These are phyloP conservation scores for Pseudopyricularia cyperi DNA, from an alignment of 2,329 filamentous ascomycete species.

Conservation along the genomic window DNA sequence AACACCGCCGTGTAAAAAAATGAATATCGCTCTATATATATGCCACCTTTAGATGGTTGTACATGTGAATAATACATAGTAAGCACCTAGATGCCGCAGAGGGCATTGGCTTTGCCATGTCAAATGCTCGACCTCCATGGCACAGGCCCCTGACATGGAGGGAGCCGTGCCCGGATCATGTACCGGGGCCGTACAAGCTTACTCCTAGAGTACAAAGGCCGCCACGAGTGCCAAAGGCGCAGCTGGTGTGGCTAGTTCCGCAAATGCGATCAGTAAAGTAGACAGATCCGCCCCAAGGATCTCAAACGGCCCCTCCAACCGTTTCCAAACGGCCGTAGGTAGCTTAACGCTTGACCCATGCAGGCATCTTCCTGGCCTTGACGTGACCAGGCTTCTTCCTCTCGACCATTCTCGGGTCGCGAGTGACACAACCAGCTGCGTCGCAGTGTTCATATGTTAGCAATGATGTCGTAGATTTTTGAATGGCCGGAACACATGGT, in stretches of 20 bases:
- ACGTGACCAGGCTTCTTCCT: slow-evolving; percentile 94
- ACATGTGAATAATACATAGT: slow-evolving; percentile 2
- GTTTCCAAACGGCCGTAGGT: not conserved
- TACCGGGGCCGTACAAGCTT: not conserved
- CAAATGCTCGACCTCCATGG: not conserved
- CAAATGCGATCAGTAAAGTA: no score
- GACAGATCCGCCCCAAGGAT: no score
- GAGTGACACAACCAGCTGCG: slow-evolving; percentile 79
- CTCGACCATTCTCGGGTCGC: slow-evolving; percentile 84
- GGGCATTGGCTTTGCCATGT: not conserved
- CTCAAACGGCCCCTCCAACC: not conserved
- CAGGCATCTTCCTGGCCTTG: slow-evolving; percentile 95
- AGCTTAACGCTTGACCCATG: slow-evolving; percentile 78
- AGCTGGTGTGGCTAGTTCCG: not conserved
- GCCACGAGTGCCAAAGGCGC: not conserved
- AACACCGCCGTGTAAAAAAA: not conserved
- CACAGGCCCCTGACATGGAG: not conserved
- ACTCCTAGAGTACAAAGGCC: not conserved
- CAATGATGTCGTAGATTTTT: not conserved
- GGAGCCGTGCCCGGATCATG: not conserved
- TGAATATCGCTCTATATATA: not conserved
- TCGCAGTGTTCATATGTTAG: not conserved
- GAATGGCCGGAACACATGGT: slow-evolving; percentile 15
- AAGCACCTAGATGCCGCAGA: not conserved
- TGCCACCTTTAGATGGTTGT: not conserved